Conservation (phyloP, 148 eudicot species). For the Persicaria maculosa region DNA sequence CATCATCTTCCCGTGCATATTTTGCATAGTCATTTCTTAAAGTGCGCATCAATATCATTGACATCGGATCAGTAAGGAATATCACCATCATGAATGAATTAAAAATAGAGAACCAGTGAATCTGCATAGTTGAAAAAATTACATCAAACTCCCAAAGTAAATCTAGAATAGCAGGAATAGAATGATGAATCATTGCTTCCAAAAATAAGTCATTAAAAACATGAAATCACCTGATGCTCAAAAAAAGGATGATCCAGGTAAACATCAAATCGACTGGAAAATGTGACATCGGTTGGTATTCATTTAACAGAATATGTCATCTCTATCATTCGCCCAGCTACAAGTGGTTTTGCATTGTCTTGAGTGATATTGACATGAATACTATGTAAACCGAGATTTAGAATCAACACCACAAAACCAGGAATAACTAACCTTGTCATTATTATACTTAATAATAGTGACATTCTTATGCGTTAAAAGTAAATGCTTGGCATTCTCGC, state of each 20-base stretch:
- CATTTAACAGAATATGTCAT: constrained; percentile 67
- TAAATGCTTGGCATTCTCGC: constrained; percentile 56
- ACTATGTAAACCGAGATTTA: constrained; percentile 28
- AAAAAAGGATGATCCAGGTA: constrained; percentile 68
- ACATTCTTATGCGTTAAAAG: constrained; percentile 60
- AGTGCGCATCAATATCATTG: constrained; percentile 93
- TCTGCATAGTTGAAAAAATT: constrained; percentile 36
- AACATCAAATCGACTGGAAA: constrained; percentile 64
- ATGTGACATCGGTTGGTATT: constrained; percentile 39
- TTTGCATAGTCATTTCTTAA: constrained; percentile 97
- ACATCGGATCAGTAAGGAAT: constrained; percentile 88
- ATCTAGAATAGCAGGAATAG: not conserved
- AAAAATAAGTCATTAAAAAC: not conserved
- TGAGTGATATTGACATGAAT: constrained; percentile 70
- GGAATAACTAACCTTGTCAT: constrained; percentile 39
- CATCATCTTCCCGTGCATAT: constrained; percentile 97
- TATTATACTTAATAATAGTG: constrained; percentile 57
- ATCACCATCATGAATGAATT: constrained; percentile 99
- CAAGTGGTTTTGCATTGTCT: constrained; percentile 53
- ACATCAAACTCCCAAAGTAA: not conserved
- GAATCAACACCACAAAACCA: too few relatives aligned
- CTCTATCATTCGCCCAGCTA: constrained; percentile 41
- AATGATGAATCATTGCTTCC: constrained; percentile 7
- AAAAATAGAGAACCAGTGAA: constrained; percentile 95
- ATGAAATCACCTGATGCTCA: constrained; percentile 56